A percentile compares a stretch with the other conserved stretches of the same genome.
Conservation (phyloP, 2,329 filamentous ascomycete genomes). For the Colletotrichum gloeosporioides region DNA sequence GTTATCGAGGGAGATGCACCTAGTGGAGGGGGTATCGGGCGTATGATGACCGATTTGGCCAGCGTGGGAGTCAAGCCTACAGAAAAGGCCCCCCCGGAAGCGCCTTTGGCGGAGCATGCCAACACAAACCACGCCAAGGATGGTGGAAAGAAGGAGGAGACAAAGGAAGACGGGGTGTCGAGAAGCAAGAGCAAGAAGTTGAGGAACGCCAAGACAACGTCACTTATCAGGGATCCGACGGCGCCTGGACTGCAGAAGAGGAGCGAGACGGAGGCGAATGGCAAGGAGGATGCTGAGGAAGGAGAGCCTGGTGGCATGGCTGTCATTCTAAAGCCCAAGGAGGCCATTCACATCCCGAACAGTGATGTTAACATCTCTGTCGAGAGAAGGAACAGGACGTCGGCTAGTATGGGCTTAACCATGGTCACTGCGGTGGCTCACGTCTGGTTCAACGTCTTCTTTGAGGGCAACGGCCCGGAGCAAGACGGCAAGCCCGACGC, state of each 20-base stretch:
- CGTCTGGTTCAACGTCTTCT: slow-evolving; percentile 96
- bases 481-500: slow-evolving; percentile 68
- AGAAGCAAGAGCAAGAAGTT: slow-evolving; percentile 24
- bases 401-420: slow-evolving; percentile 78
- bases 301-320: slow-evolving; percentile 67
- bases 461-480: slow-evolving; percentile 82
- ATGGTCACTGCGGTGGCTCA: slow-evolving; percentile 94
- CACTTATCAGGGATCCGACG: slow-evolving; percentile 32
- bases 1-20: slow-evolving; percentile 66
- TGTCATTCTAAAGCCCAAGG: slow-evolving; percentile 77
- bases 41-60: slow-evolving; percentile 61
- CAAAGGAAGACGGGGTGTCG: slow-evolving; percentile 1
- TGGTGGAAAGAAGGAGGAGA: slow-evolving; percentile 1
- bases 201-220: slow-evolving; percentile 32
- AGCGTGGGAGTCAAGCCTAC: slow-evolving; percentile 36
- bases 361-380: slow-evolving; percentile 92
- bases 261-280: slow-evolving; percentile 5
- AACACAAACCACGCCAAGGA: slow-evolving; percentile 25
- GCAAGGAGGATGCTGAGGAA: background rate
- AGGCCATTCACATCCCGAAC: slow-evolving; percentile 73
- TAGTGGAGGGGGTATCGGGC: slow-evolving; percentile 51
- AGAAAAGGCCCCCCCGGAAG: slow-evolving; percentile 41
- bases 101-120: slow-evolving; percentile 33
- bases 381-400: slow-evolving; percentile 82
- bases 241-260: background rate